Conservation (phyloP, 352 stramenopile genomes). For the Thalassiosira ordinaria region DNA sequence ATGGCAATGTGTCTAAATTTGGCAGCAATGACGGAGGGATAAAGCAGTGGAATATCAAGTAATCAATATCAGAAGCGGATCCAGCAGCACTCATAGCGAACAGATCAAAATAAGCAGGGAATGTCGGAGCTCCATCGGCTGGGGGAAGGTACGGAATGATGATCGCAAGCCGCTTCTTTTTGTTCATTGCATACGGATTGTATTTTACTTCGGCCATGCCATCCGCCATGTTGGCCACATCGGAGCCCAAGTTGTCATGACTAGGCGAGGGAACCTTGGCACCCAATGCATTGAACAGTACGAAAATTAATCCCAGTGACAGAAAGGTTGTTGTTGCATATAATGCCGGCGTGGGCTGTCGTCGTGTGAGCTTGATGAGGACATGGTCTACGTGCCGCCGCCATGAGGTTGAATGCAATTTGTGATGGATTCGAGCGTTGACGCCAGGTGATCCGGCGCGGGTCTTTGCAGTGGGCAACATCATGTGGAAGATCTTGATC, state of each 20-base stretch:
- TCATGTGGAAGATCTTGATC: too few relatives aligned
- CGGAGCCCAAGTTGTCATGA: conserved; percentile 14
- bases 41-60: conserved; percentile 81
- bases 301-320: neutral
- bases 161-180: conserved; percentile 60
- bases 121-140: conserved; percentile 49
- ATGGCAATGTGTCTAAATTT: conserved; percentile 54
- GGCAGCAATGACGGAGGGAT: conserved; percentile 47
- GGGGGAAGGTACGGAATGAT: conserved; percentile 75
- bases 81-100: conserved; percentile 79
- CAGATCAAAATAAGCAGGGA: conserved; percentile 83
- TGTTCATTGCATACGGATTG: conserved; percentile 23
- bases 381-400: conserved; percentile 7
- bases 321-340: conserved; percentile 19
- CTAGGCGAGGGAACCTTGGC: conserved; percentile 4
- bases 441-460: neutral
- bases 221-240: conserved; percentile 23
- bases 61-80: conserved; percentile 78
- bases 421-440: neutral
- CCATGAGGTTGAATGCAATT: neutral
- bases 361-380: conserved; percentile 25
- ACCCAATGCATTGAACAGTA: conserved; percentile 23
- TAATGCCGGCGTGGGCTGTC: conserved; percentile 7
- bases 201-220: neutral
- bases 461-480: neutral